Evolutionary conservation across 129 eudicot genomes (phyloP).

Genomic region (Chrysanthemum lavandulifolium): DNA sequence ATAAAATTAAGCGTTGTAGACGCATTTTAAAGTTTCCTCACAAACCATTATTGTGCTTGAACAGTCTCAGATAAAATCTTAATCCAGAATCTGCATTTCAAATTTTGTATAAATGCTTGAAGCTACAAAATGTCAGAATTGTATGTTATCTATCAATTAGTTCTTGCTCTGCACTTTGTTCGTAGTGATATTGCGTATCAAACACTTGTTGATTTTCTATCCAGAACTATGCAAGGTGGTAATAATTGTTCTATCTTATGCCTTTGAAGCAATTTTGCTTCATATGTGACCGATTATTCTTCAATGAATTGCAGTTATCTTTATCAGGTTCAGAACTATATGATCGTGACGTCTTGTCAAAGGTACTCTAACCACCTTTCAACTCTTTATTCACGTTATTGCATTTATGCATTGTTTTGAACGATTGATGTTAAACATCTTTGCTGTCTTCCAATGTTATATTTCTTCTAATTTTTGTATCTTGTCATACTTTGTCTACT

Average conservation of each 20-base stretch:
- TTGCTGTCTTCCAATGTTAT: neutral
- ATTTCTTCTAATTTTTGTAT: too few species aligned
- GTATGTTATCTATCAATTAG: neutral
- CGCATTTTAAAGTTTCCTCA: neutral
- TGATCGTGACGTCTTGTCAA: constrained; percentile 77
- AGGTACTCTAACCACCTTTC: constrained; percentile 50
- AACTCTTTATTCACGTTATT: neutral
- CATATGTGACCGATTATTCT: constrained; percentile 15
- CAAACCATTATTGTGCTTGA: neutral
- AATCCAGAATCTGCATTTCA: constrained; percentile 8
- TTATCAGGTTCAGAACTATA: constrained; percentile 76
- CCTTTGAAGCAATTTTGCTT: constrained; percentile 17
- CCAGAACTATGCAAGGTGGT: constrained; percentile 11
- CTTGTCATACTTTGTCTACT: neutral
- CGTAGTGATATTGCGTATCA: constrained; percentile 10
- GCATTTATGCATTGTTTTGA: neutral
- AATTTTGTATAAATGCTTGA: neutral
- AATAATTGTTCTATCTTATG: neutral
- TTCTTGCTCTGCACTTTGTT: constrained; percentile 12
- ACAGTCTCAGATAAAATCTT: neutral
- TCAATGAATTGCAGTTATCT: constrained; percentile 59
- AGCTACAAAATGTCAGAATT: neutral
- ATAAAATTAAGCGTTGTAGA: neutral
- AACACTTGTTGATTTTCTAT: neutral
- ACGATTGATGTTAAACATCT: neutral